These are phyloP conservation scores for Penicillium sp. DNA, from an alignment of 2,329 filamentous ascomycete genomes.

Conservation along the genomic window DNA sequence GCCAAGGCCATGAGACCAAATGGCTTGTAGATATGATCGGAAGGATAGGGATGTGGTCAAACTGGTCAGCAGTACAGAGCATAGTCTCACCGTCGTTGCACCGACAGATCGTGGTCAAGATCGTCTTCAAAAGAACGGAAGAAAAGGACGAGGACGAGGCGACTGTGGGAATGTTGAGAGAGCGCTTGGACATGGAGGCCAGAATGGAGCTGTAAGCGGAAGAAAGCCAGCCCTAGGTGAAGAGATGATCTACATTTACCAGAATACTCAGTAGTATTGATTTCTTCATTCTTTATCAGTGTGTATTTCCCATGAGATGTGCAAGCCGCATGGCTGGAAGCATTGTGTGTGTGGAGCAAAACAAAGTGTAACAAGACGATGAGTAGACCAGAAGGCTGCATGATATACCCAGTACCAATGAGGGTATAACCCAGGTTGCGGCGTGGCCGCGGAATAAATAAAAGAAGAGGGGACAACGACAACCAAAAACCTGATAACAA, in stretches of 20 bases:
- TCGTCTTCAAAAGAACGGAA: neutral
- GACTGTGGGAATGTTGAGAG: slow-evolving; percentile 21
- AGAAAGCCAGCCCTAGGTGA: slow-evolving; percentile 8
- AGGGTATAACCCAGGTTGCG: neutral
- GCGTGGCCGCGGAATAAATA: neutral
- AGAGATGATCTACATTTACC: neutral
- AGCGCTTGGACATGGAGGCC: neutral
- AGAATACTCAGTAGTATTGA: slow-evolving; percentile 9
- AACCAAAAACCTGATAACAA: slow-evolving; percentile 1
- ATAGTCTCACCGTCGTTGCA: too few relatives aligned
- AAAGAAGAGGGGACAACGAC: neutral
- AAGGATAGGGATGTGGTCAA: too few relatives aligned
- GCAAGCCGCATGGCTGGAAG: neutral
- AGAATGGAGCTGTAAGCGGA: slow-evolving; percentile 8
- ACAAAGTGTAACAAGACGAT: slow-evolving; percentile 1
- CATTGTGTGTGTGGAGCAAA: slow-evolving; percentile 1
- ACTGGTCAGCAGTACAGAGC: too few relatives aligned
- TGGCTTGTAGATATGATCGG: too few relatives aligned
- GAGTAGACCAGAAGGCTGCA: neutral
- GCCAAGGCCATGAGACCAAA: too few relatives aligned
- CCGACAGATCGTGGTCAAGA: too few relatives aligned
- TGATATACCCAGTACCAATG: neutral
- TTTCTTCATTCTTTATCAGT: slow-evolving; percentile 24
- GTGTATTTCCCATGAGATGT: slow-evolving; percentile 20
- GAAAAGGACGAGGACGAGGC: slow-evolving; percentile 14